Percentiles rank a stretch among this genome's conserved stretches.
These are phyloP conservation scores for Vitis rupestris DNA, from an alignment of 164 flowering plant species.

Conservation along the genomic window DNA sequence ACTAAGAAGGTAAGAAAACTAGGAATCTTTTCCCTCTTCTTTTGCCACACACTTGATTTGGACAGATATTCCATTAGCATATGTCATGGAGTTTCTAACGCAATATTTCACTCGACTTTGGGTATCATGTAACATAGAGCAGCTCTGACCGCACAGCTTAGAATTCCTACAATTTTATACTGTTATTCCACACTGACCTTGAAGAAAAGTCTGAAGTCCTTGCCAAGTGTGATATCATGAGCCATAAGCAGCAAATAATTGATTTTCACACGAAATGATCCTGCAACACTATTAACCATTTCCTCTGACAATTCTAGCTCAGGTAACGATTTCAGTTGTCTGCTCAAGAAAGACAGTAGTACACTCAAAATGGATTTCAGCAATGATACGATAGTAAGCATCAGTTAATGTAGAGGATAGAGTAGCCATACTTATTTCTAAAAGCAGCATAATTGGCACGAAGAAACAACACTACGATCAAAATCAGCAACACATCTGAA, in stretches of 20 bases:
- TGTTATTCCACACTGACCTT: slow-evolving; percentile 46
- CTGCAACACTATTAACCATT: slow-evolving; percentile 84
- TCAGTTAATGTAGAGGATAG: neutral
- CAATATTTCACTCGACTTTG: too few relatives aligned
- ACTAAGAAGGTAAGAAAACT: too few relatives aligned
- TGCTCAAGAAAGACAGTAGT: slow-evolving; percentile 22
- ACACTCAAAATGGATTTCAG: neutral
- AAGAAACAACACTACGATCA: slow-evolving; percentile 63
- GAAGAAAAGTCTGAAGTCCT: slow-evolving; percentile 84
- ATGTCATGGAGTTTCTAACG: too few relatives aligned
- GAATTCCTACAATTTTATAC: neutral
- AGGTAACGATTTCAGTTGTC: slow-evolving; percentile 67
- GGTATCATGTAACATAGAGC: neutral
- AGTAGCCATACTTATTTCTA: slow-evolving; percentile 51
- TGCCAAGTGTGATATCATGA: slow-evolving; percentile 92
- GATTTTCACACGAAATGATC: slow-evolving; percentile 84
- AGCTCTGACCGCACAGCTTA: neutral
- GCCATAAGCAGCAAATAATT: slow-evolving; percentile 83
- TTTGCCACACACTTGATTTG: too few relatives aligned
- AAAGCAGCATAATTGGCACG: slow-evolving; percentile 68
- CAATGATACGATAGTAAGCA: neutral
- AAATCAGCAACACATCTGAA: slow-evolving; percentile 76
- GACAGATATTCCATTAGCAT: too few relatives aligned
- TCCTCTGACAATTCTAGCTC: slow-evolving; percentile 90
- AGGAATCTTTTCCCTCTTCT: too few relatives aligned